Percentiles rank a stretch among this genome's conserved stretches.
Conservation (phyloP, 2,329 filamentous ascomycete species). For the Ophiostoma novo-ulmi region DNA sequence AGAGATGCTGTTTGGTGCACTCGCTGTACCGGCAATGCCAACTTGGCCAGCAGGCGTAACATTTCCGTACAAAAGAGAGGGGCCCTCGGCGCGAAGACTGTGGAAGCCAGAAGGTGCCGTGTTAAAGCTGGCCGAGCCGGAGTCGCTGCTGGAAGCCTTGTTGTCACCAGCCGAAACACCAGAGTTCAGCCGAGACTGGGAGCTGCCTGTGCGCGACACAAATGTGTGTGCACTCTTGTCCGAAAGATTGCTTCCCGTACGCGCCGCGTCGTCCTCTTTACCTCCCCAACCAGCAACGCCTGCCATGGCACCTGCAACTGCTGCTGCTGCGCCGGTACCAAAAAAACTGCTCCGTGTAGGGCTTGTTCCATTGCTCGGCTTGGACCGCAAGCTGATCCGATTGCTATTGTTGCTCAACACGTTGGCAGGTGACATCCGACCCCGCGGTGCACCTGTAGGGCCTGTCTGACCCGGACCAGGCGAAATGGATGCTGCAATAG, state of each 20-base stretch:
- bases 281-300: slow-evolving; percentile 15
- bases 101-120: slow-evolving; percentile 48
- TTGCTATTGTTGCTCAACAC: slow-evolving; percentile 25
- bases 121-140: slow-evolving; percentile 22
- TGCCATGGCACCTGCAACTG: slow-evolving; percentile 15
- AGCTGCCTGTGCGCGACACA: slow-evolving; percentile 24
- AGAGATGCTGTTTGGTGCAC: not conserved
- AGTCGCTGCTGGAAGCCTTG: slow-evolving; percentile 27
- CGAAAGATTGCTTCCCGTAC: slow-evolving; percentile 54
- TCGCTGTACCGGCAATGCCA: slow-evolving; percentile 7
- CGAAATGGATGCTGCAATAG: slow-evolving; percentile 19
- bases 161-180: slow-evolving; percentile 5
- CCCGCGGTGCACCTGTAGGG: slow-evolving; percentile 26
- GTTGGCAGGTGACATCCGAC: slow-evolving; percentile 37
- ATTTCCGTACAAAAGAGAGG: slow-evolving; percentile 39
- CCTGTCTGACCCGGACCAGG: slow-evolving; percentile 17
- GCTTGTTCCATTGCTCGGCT: slow-evolving; percentile 27
- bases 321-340: slow-evolving; percentile 12
- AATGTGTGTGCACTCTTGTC: slow-evolving; percentile 47
- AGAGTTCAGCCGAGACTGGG: slow-evolving; percentile 35
- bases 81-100: slow-evolving; percentile 50
- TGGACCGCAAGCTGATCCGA: slow-evolving; percentile 32
- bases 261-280: slow-evolving; percentile 39
- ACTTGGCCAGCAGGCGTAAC: not conserved
- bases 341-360: slow-evolving; percentile 25